These are phyloP conservation scores for Gymnopilus junonius DNA, from an alignment of 768 basidiomycete species.

Conservation along the genomic window DNA sequence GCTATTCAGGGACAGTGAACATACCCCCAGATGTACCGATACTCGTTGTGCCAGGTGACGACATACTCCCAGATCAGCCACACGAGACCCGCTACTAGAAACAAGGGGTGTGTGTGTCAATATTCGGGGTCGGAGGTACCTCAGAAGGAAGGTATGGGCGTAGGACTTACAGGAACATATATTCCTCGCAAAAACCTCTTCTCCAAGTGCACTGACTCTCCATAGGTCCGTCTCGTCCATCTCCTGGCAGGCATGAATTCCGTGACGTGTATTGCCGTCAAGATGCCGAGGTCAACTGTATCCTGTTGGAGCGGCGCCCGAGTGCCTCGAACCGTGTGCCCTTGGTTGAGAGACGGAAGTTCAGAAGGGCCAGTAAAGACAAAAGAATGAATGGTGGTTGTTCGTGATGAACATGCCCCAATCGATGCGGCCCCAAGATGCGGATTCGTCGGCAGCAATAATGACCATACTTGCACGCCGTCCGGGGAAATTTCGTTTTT, in stretches of 20 bases:
- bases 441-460: slow-evolving; percentile 1
- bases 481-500: background rate
- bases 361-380: background rate
- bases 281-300: background rate
- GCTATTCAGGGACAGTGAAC: background rate
- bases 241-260: slow-evolving; percentile 2
- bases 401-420: background rate
- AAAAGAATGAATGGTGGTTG: background rate
- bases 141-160: background rate
- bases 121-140: background rate
- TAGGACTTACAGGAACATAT: slow-evolving; percentile 9
- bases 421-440: background rate
- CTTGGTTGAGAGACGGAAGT: background rate
- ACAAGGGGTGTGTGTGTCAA: background rate
- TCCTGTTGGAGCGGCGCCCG: background rate
- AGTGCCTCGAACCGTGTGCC: background rate
- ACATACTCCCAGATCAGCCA: slow-evolving; percentile 19
- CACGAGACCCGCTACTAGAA: slow-evolving; percentile 17
- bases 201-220: slow-evolving; percentile 1
- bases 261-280: slow-evolving; percentile 3
- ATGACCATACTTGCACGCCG: background rate
- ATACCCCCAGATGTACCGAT: slow-evolving; percentile 15
- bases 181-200: slow-evolving; percentile 12
- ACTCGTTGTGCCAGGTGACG: slow-evolving; percentile 14
- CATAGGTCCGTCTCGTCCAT: slow-evolving; percentile 2